Evolutionary conservation across 306 rosid species (phyloP).

Genomic region (Pachyrhizus erosus): DNA sequence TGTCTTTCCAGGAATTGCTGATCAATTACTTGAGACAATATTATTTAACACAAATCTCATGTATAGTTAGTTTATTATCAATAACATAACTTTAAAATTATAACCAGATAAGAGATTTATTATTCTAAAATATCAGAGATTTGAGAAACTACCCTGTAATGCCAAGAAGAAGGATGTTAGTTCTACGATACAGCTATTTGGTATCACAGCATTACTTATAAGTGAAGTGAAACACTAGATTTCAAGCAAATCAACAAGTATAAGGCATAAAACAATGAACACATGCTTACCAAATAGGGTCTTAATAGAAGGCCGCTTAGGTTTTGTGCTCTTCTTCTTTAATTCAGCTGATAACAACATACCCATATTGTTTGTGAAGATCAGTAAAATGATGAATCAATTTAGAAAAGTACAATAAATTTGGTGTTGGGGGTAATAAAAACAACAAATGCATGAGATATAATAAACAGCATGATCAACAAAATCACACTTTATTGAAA

Average conservation of each 20-base stretch:
- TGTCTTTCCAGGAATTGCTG: conserved; percentile 15
- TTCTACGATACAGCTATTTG: not conserved
- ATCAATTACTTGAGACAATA: conserved; percentile 26
- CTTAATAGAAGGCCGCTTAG: conserved; percentile 93
- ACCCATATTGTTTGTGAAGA: conserved; percentile 31
- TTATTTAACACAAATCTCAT: not conserved
- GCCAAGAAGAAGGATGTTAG: not conserved
- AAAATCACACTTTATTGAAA: conserved; percentile 32
- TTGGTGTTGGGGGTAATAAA: not conserved
- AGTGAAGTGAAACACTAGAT: conserved; percentile 11
- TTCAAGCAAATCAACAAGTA: conserved; percentile 18
- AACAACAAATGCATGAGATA: not conserved
- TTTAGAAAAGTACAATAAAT: not conserved
- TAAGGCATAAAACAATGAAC: conserved; percentile 13
- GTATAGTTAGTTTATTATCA: conserved; percentile 8
- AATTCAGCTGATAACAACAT: conserved; percentile 73
- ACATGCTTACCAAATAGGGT: conserved; percentile 80
- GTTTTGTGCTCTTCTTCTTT: conserved; percentile 90
- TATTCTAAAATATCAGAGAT: conserved; percentile 19
- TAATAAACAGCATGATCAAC: not conserved
- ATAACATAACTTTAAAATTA: not conserved
- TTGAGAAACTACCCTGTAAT: not conserved
- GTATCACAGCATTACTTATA: not conserved
- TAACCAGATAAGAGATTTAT: not conserved
- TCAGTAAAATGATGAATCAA: conserved; percentile 18